These are phyloP conservation scores for Aspergillus egyptiacus DNA, from an alignment of 495 filamentous ascomycete species.

Conservation along the genomic window DNA sequence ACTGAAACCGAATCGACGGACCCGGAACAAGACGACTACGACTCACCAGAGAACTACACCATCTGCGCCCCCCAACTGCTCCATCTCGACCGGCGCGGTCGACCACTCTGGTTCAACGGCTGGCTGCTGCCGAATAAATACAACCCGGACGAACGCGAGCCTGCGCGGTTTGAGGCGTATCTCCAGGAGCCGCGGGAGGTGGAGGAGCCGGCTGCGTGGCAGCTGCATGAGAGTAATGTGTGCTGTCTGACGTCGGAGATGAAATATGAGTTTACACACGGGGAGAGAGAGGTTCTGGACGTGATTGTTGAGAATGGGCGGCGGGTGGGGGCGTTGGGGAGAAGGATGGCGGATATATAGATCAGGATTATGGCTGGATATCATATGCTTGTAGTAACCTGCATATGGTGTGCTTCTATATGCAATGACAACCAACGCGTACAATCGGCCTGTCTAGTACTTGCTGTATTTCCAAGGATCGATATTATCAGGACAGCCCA, in stretches of 20 bases:
- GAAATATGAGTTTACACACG: neutral
- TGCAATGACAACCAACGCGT: too few species aligned
- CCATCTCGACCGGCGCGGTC: conserved; percentile 19
- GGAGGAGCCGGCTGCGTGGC: conserved; percentile 6
- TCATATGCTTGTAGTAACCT: too few species aligned
- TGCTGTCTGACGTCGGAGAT: conserved; percentile 14
- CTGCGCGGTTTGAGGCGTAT: conserved; percentile 13
- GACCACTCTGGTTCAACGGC: conserved; percentile 31
- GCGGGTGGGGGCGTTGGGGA: conserved; percentile 1
- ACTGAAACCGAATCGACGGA: too few species aligned
- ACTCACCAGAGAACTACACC: conserved; percentile 10
- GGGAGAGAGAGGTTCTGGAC: conserved; percentile 6
- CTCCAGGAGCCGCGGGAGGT: conserved; percentile 9
- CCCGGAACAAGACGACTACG: too few species aligned
- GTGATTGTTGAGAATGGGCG: conserved; percentile 6
- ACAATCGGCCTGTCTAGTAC: too few species aligned
- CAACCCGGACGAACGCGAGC: conserved; percentile 1
- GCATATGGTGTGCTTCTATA: too few species aligned
- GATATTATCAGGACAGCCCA: too few species aligned
- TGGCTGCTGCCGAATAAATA: conserved; percentile 26
- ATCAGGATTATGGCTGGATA: too few species aligned
- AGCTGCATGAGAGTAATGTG: conserved; percentile 8
- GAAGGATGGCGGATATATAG: too few species aligned
- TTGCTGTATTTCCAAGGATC: too few species aligned
- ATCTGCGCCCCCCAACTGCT: conserved; percentile 26